phyloP scores from a whole-genome alignment of 805 yeast species.

The Candida ponderosae region DNA sequence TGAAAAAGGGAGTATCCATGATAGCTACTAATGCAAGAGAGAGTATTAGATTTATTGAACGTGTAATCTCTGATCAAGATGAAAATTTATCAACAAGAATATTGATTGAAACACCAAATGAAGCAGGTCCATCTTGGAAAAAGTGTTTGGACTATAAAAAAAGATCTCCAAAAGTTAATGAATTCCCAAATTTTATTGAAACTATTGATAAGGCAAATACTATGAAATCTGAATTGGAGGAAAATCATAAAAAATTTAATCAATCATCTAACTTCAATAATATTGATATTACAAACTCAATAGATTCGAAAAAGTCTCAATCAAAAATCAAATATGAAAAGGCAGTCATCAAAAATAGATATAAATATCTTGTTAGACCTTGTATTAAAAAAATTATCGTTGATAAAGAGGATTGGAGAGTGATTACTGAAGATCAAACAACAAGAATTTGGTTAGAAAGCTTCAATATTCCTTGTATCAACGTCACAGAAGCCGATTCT shows the following conservation, averaged over 20 bases:
- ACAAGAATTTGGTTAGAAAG: conserved; percentile 47
- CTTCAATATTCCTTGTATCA: conserved; percentile 43
- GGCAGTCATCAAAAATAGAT: conserved; percentile 44
- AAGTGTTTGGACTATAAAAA: conserved; percentile 36
- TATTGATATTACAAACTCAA: conserved; percentile 6
- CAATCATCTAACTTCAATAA: conserved; percentile 5
- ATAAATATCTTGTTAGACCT: conserved; percentile 48
- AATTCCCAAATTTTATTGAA: conserved; percentile 35
- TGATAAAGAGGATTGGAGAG: conserved; percentile 38
- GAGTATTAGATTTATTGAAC: conserved; percentile 54
- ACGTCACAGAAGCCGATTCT: conserved; percentile 41
- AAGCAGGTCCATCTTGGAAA: conserved; percentile 43
- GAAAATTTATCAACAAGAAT: conserved; percentile 17
- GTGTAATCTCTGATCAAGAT: conserved; percentile 15
- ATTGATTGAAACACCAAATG: conserved; percentile 31
- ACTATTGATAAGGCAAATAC: conserved; percentile 14
- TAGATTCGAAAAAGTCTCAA: conserved; percentile 1
- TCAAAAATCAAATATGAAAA: conserved; percentile 8
- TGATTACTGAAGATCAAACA: conserved; percentile 54
- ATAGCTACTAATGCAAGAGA: conserved; percentile 60
- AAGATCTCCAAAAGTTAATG: conserved; percentile 38
- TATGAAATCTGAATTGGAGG: conserved; percentile 2
- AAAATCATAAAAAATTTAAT: conserved; percentile 8
- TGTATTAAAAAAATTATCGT: conserved; percentile 45
- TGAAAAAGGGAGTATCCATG: conserved; percentile 45